Conservation (phyloP, 768 basidiomycete species). For the Filobasidium wieringae region DNA sequence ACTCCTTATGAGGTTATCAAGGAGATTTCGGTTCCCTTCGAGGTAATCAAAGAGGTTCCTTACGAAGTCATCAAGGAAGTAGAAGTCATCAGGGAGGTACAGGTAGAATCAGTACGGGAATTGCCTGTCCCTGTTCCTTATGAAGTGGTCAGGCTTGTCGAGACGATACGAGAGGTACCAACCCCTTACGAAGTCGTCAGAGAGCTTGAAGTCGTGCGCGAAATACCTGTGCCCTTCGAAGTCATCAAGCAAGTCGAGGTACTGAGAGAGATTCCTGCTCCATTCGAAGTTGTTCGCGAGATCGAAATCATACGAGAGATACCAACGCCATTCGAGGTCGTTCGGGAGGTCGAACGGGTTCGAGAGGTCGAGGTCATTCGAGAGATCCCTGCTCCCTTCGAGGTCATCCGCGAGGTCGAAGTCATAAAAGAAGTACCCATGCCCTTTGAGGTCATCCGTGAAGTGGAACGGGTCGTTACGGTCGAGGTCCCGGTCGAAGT, state of each 20-base stretch:
- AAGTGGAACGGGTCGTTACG: constrained; percentile 14
- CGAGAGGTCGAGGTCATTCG: constrained; percentile 3
- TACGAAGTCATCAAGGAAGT: constrained; percentile 19
- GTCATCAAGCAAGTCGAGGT: constrained; percentile 25
- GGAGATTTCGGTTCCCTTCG: constrained; percentile 12
- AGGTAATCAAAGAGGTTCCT: constrained; percentile 19
- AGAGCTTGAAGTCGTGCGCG: constrained; percentile 19
- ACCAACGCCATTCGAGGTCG: constrained; percentile 20
- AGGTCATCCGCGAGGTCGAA: constrained; percentile 27
- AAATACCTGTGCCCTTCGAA: constrained; percentile 15
- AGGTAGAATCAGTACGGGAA: constrained; percentile 9
- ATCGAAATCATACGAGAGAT: constrained; percentile 25
- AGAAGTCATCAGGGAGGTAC: constrained; percentile 17
- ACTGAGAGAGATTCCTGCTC: constrained; percentile 13
- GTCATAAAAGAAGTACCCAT: constrained; percentile 3
- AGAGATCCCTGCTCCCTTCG: constrained; percentile 18
- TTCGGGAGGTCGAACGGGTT: constrained; percentile 11
- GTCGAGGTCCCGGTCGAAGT: constrained; percentile 31
- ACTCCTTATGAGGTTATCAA: constrained; percentile 31
- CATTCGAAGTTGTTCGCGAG: constrained; percentile 18
- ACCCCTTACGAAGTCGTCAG: constrained; percentile 29
- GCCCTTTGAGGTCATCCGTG: constrained; percentile 14
- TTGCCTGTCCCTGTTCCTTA: not conserved
- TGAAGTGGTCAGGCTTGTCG: constrained; percentile 4
- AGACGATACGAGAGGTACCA: constrained; percentile 15